Base-by-base conservation (phyloP, 495 filamentous ascomycete genomes). In the Xylaria flabelliformis region DNA sequence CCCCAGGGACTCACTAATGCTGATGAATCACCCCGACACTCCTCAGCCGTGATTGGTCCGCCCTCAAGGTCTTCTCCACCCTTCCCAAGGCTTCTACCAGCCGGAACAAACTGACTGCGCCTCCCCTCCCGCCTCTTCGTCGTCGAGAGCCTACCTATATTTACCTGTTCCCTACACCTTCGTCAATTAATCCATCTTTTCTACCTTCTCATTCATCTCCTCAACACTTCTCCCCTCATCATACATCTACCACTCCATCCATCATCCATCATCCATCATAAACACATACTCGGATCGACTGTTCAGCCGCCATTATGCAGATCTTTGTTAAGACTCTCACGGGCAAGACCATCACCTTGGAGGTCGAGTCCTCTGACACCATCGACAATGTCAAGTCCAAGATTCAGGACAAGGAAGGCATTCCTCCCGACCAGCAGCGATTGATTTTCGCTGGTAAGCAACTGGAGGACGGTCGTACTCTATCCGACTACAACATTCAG, bases 351-450 rank as follows among this genome's bases (percentile, higher is more conserved):
- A 98, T 98, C 88, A 98, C 95, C 77, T 90, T 98, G 79, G 95
- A 98, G 93, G 96, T 98, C 24, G 95, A 98, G 88, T 97, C 94
- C 71, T 94, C 91, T 71, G 95, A 98, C 78, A 98, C 95, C 73
- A 98, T 98, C 87, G 96, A 98, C 87, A 98, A 98, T 78, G 95
- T 98, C 76, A 98, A 98, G 92, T 89, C 88, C 72, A 98, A 98
- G 92, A 98, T 98, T 66, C 95, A 98, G 83, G 95, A 98, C 82
- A 98, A 98, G 93, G 95, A 98, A 85, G 95, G 95, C 53, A 98
- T 98, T 77, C 95, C 95, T 59, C 95, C 95, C 13, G 95, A 98
- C 83, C 95, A 98, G 83, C 95, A 98, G 88, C 95, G 95, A 81
- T 85, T 98, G 85, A 98, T 98, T 86, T 98, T 98, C 80, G 95